Percentiles rank a stretch among this genome's conserved stretches.
Conservation (phyloP, 2,329 filamentous ascomycete genomes). For the Trichoderma koningiopsis region DNA sequence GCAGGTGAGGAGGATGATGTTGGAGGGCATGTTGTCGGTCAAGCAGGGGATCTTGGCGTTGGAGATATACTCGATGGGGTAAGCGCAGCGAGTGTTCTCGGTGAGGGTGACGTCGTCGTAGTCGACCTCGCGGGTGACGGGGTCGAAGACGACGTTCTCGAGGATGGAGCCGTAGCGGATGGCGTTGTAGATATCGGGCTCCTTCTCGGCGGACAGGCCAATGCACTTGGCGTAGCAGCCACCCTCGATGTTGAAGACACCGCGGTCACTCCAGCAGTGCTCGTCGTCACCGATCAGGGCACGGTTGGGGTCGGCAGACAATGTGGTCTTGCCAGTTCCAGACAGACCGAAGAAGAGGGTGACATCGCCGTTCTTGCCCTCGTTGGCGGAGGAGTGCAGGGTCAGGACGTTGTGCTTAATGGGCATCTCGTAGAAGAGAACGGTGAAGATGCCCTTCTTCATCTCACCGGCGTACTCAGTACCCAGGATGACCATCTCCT, state of each 20-base stretch:
- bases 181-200: slow-evolving; percentile 95
- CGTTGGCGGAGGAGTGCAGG: slow-evolving; percentile 97
- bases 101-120: slow-evolving; percentile 95
- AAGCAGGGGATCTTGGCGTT: slow-evolving; percentile 99
- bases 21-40: slow-evolving; percentile 82
- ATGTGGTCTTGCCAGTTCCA: slow-evolving; percentile 96
- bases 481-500: slow-evolving; percentile 99
- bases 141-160: slow-evolving; percentile 98
- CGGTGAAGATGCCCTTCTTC: slow-evolving; percentile 98
- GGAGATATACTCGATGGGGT: slow-evolving; percentile 98
- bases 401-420: slow-evolving; percentile 99
- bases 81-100: slow-evolving; percentile 97
- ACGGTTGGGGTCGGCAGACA: slow-evolving; percentile 96
- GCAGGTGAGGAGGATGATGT: slow-evolving; percentile 98
- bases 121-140: slow-evolving; percentile 83
- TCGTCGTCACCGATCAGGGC: slow-evolving; percentile 97
- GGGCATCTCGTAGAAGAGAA: slow-evolving; percentile 99
- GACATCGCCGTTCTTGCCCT: slow-evolving; percentile 91
- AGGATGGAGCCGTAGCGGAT: slow-evolving; percentile 97
- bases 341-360: slow-evolving; percentile 99
- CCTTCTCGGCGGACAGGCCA: slow-evolving; percentile 95
- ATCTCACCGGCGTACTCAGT: slow-evolving; percentile 87
- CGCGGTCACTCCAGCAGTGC: slow-evolving; percentile 97
- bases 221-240: slow-evolving; percentile 99
- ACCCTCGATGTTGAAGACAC: slow-evolving; percentile 99